phyloP scores from a whole-genome alignment of 1,284 basidiomycete species.

The Boletus subluridellus region DNA sequence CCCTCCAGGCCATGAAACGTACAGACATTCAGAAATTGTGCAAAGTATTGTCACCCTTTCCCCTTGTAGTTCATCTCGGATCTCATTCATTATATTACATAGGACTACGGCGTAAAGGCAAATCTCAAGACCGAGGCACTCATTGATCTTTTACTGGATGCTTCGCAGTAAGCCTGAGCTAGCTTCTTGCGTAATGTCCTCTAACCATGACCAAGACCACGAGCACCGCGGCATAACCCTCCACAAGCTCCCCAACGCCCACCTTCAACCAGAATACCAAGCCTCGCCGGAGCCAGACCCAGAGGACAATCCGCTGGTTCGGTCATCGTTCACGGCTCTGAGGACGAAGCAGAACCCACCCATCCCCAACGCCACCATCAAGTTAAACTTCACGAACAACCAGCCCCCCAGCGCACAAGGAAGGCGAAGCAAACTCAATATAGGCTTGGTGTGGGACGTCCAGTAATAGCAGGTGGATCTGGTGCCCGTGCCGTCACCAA shows the following conservation, averaged over 20 bases:
- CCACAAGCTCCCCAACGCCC: conserved; percentile 38
- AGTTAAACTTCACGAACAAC: conserved; percentile 27
- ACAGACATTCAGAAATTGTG: conserved; percentile 70
- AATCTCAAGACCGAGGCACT: conserved; percentile 75
- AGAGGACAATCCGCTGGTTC: conserved; percentile 42
- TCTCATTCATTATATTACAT: conserved; percentile 24
- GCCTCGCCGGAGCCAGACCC: conserved; percentile 35
- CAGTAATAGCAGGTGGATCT: conserved; percentile 55
- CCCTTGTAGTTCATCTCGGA: conserved; percentile 13
- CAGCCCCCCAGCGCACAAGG: conserved; percentile 44
- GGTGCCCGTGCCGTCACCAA: conserved; percentile 64
- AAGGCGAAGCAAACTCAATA: conserved; percentile 70
- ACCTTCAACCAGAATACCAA: conserved; percentile 42
- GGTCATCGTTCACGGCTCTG: conserved; percentile 48
- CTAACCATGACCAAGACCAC: conserved; percentile 24
- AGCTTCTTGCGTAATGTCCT: conserved; percentile 1
- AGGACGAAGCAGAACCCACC: conserved; percentile 45
- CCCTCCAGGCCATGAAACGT: conserved; percentile 62
- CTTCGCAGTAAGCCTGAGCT: conserved; percentile 40
- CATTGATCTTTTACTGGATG: conserved; percentile 66
- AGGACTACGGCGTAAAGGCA: conserved; percentile 75
- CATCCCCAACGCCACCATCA: conserved; percentile 11
- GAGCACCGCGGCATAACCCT: conserved; percentile 25
- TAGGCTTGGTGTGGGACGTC: conserved; percentile 68
- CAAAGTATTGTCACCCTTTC: conserved; percentile 49